Evolutionary conservation across 768 basidiomycete species (phyloP), one percentile per base, ranked within the genome.

Genomic region (Baorangia bicolor): DNA sequence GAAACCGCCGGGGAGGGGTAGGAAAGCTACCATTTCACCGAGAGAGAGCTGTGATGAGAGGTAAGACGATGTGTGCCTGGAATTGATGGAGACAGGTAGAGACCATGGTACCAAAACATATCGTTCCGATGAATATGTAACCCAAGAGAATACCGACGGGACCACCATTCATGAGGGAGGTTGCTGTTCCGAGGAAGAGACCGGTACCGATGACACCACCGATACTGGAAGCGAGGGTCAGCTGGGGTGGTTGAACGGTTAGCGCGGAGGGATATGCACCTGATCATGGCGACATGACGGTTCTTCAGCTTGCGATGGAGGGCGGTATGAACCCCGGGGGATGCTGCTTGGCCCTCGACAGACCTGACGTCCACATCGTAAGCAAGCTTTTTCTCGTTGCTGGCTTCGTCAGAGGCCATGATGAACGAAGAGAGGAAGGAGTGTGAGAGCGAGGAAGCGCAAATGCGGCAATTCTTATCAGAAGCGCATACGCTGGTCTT

Each of bases 131-230:
- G 31, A 72, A 67, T 0, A 69, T 7, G 61, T 80, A 80, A 8
- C 68, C 79, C 21, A 80, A 64, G 12, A 81, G 65, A 37, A 81
- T 60, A n/a, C 80, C 80, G 2, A 81, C 13, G 3, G 80, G 80
- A 42, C 80, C 79, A 49, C 78, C 80, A 14, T 71, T 64, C 49
- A 42, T 51, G 38, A 81, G 68, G 9, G 76, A 69, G 8, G 61
- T 39, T 8, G 69, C 76, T 1, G 71, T 68, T 10, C 70, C 71
- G 12, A 73, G 69, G 60, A 74, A 73, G 16, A 75, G 64, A 30
- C 71, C 67, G 0, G 78, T 78, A 23, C 79, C 79, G 12, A 77
- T 77, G 42, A 77, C 77, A 54, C 76, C 72, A 38, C 66, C 70
- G 0, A 71, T 65, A 58, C 69, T 70, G 44, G 5, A 42, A 18